Base-by-base conservation (phyloP, 2,329 filamentous ascomycete genomes). In the Gliomastix tumulicola region DNA sequence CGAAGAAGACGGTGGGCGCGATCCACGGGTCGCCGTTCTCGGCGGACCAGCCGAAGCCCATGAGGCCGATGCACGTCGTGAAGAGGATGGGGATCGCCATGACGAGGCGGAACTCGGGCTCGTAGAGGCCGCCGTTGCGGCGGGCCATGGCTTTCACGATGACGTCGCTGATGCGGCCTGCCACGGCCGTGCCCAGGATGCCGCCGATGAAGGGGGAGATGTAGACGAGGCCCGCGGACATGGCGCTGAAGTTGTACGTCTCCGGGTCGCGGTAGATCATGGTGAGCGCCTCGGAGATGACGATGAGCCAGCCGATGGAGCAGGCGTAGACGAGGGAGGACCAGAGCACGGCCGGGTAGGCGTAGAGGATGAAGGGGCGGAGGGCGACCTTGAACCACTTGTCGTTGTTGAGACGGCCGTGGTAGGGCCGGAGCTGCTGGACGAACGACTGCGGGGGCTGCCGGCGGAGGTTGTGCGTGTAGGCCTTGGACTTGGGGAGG, bases 1-100 rank as follows among this genome's bases (percentile, higher is more conserved):
- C 90, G 46, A 97, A 96, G 63, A 97, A 96, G 5, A 94, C 56
- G 0, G 90, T 96, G 0, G 92, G 92, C 0, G 95, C 86, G 36
- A 95, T 94, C 85, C 86, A 97, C 17, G 73, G 68, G 50, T 96
- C 79, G 18, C 69, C 69, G 39, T 81, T 72, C 43, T 87, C 59
- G 0, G 84, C 87, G 9, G 84, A 88, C 92, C 90, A 97, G n/a
- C 90, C 90, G 51, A 92, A 97, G 3, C 88, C 90, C 80, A 96
- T 94, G 13, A 97, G 73, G 0, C 92, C 92, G 21, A 90, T 78
- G 2, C 81, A 78, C 0, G 89, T 96, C 4, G 79, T 79, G 37
- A 96, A 50, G 1, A 82, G 68, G 21, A 96, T 81, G 0, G 89
- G 90, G 4, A 82, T 61, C 0, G 79, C 86, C 90, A 97, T 95